A percentile compares a stretch with the other conserved stretches of the same genome.
Evolutionary conservation across 768 basidiomycete species (phyloP).

Genomic region (Boletellus ananas): DNA sequence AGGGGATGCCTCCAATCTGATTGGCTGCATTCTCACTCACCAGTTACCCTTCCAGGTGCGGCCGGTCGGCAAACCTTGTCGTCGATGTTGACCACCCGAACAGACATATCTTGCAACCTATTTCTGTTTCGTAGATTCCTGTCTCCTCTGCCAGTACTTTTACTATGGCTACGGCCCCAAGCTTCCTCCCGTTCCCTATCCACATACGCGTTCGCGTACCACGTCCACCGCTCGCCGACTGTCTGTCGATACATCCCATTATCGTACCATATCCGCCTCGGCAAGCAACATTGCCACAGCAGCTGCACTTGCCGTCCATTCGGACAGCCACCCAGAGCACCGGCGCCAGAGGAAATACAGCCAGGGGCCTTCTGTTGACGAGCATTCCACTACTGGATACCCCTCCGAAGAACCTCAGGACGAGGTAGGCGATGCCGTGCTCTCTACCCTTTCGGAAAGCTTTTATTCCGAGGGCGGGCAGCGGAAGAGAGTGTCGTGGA

Average conservation of each 20-base stretch:
- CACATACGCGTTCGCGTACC: constrained; percentile 41
- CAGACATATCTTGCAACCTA: constrained; percentile 91
- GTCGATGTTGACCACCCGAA: constrained; percentile 5
- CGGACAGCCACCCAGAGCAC: constrained; percentile 44
- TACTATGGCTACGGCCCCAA: constrained; percentile 55
- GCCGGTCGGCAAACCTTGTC: not conserved
- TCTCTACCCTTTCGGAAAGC: constrained; percentile 63
- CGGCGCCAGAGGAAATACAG: constrained; percentile 28
- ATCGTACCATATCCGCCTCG: constrained; percentile 64
- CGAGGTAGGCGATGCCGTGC: constrained; percentile 49
- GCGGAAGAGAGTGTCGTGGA: constrained; percentile 65
- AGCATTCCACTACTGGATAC: constrained; percentile 8
- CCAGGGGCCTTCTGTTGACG: constrained; percentile 24
- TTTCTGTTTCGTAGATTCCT: constrained; percentile 80
- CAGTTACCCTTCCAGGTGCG: constrained; percentile 93
- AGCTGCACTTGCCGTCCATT: constrained; percentile 64
- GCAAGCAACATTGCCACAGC: constrained; percentile 72
- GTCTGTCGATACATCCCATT: constrained; percentile 57
- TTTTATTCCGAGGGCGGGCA: constrained; percentile 70
- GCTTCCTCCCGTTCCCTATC: constrained; percentile 34
- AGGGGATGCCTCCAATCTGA: constrained; percentile 91
- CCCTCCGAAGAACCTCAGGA: constrained; percentile 30
- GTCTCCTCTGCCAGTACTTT: constrained; percentile 73
- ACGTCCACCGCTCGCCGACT: constrained; percentile 42
- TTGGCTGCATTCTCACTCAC: constrained; percentile 87